phyloP scores from a whole-genome alignment of 176 grass and related monocot genomes.

The Poa annua region DNA sequence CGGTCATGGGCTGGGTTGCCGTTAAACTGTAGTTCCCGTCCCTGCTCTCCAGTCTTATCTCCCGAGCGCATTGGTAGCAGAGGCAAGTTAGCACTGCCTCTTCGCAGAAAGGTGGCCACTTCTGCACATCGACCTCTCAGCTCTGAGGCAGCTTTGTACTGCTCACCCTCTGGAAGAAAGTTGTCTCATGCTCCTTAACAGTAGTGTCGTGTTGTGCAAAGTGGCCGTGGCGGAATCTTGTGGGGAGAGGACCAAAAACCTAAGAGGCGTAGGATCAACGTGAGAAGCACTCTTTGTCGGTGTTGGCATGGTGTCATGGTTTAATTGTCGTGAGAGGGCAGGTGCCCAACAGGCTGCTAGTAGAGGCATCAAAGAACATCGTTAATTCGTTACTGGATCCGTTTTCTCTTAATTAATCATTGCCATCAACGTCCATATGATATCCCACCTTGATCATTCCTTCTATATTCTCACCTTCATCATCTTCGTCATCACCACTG shows the following conservation, averaged over 20 bases:
- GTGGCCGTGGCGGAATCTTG: background rate
- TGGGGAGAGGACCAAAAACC: background rate
- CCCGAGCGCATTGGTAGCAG: background rate
- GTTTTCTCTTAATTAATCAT: background rate
- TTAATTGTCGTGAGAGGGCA: background rate
- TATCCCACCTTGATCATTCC: background rate
- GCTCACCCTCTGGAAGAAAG: background rate
- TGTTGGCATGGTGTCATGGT: background rate
- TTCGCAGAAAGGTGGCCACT: background rate
- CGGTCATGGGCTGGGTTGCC: background rate
- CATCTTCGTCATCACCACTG: conserved; percentile 15
- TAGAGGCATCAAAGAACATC: background rate
- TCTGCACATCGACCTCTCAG: background rate
- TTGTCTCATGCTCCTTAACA: background rate
- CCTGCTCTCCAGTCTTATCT: background rate
- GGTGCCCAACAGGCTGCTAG: background rate
- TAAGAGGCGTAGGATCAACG: background rate
- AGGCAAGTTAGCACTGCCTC: background rate
- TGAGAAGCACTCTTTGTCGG: background rate
- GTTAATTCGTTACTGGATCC: background rate
- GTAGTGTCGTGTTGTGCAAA: background rate
- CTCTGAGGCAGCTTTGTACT: background rate
- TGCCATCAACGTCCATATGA: background rate
- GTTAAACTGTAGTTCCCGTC: background rate
- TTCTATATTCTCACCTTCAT: background rate